These are phyloP conservation scores for Apiospora sp. DNA, from an alignment of 2,329 filamentous ascomycete genomes.

Conservation along the genomic window DNA sequence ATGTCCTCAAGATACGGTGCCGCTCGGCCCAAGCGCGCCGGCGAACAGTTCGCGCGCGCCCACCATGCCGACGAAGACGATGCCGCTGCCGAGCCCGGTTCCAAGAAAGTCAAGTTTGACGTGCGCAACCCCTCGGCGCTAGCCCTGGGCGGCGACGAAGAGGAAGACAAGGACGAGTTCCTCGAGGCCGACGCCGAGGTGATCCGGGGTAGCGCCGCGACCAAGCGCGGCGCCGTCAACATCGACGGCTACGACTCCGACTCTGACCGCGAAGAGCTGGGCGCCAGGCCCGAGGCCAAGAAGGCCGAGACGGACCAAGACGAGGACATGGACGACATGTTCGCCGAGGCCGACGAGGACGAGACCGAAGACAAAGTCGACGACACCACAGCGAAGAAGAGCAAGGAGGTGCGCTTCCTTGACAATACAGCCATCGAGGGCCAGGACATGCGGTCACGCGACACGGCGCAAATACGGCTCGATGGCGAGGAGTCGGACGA, in stretches of 20 bases:
- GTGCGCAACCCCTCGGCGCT: conserved; percentile 92
- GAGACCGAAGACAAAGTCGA: conserved; percentile 59
- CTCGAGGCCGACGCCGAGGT: conserved; percentile 94
- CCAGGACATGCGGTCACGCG: conserved; percentile 76
- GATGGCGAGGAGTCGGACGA: conserved; percentile 61
- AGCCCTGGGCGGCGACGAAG: conserved; percentile 75
- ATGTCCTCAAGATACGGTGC: conserved; percentile 69
- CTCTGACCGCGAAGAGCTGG: conserved; percentile 77
- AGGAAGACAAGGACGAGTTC: conserved; percentile 64
- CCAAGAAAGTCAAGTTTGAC: conserved; percentile 91
- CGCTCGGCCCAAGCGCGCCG: conserved; percentile 82
- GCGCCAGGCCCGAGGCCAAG: conserved; percentile 40
- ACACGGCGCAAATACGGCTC: conserved; percentile 74
- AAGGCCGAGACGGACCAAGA: conserved; percentile 49
- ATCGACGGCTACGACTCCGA: conserved; percentile 97
- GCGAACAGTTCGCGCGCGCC: conserved; percentile 80
- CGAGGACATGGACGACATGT: conserved; percentile 85
- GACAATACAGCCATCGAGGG: conserved; percentile 75
- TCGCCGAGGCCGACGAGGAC: conserved; percentile 73
- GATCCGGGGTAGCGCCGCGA: conserved; percentile 78
- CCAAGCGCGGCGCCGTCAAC: conserved; percentile 93
- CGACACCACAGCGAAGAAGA: conserved; percentile 63
- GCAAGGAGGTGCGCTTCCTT: conserved; percentile 68
- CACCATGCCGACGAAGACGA: conserved; percentile 67
- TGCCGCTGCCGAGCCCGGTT: conserved; percentile 53